Evolutionary conservation across 192 early-diverging fungal species (phyloP).

Genomic region (Coemansia sp.): DNA sequence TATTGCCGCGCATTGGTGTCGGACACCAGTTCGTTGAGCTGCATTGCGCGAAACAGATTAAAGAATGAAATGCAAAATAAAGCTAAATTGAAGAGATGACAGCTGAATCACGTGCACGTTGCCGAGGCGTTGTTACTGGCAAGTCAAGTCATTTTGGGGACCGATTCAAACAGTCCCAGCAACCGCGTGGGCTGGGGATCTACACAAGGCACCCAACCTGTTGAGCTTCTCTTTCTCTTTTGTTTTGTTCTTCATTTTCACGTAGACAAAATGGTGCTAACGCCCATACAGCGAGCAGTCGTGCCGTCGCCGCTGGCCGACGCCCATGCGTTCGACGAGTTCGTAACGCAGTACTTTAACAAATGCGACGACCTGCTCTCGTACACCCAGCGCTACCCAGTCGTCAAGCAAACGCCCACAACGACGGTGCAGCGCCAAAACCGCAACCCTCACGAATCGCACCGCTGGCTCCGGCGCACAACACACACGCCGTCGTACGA

Average conservation of each 20-base stretch:
- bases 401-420: constrained; percentile 10
- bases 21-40: constrained; percentile 27
- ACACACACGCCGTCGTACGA: constrained; percentile 16
- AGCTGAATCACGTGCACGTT: too few species aligned
- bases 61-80: too few species aligned
- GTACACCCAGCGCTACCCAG: constrained; percentile 42
- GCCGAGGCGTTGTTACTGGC: too few species aligned
- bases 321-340: constrained; percentile 30
- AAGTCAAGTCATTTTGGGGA: too few species aligned
- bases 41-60: constrained; percentile 5
- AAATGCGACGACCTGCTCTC: constrained; percentile 52
- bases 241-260: constrained; percentile 1
- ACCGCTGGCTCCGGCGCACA: constrained; percentile 49
- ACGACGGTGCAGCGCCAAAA: constrained; percentile 44
- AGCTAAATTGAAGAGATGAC: too few species aligned
- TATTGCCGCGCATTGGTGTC: constrained; percentile 63
- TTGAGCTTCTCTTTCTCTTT: background rate
- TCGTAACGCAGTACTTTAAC: constrained; percentile 47
- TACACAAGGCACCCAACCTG: background rate
- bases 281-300: constrained; percentile 24
- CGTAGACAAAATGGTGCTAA: constrained; percentile 28
- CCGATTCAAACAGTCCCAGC: too few species aligned
- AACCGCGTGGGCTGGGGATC: too few species aligned
- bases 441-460: constrained; percentile 43
- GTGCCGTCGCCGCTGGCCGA: constrained; percentile 42